Conservation (phyloP, 2,329 filamentous ascomycete species). For the Exophiala xenobiotica region DNA sequence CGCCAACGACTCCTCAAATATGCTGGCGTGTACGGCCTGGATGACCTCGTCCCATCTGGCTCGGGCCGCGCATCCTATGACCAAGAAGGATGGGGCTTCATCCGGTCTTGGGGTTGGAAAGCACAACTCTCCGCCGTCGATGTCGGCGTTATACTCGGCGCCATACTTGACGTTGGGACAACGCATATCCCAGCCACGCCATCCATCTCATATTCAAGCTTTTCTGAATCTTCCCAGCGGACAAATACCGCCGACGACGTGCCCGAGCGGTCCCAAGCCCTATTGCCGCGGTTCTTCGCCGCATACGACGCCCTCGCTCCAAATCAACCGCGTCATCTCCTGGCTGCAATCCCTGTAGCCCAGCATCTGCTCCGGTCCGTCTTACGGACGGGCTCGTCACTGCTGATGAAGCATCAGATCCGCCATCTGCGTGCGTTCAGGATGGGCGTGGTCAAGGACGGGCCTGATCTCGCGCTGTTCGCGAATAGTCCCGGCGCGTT, state of each 20-base stretch:
- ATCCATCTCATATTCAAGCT: conserved; percentile 1
- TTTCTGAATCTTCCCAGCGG: conserved; percentile 17
- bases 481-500: conserved; percentile 81
- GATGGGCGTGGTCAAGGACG: conserved; percentile 93
- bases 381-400: conserved; percentile 82
- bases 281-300: conserved; percentile 54
- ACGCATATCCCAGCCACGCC: background rate
- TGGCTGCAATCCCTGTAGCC: conserved; percentile 77
- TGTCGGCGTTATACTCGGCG: conserved; percentile 87
- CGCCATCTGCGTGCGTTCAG: conserved; percentile 89
- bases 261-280: conserved; percentile 27
- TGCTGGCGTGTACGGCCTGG: conserved; percentile 87
- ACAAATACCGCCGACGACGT: conserved; percentile 21
- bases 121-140: conserved; percentile 91
- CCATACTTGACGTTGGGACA: conserved; percentile 82
- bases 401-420: conserved; percentile 93
- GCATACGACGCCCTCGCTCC: conserved; percentile 58
- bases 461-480: conserved; percentile 86
- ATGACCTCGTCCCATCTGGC: conserved; percentile 84
- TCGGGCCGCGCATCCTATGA: conserved; percentile 67
- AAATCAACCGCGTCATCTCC: conserved; percentile 52
- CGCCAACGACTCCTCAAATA: conserved; percentile 86
- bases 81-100: conserved; percentile 95
- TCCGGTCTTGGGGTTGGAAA: conserved; percentile 96
- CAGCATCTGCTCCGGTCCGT: conserved; percentile 91